Percentiles rank a stretch among this genome's conserved stretches.
phyloP scores from a whole-genome alignment of 2,329 filamentous ascomycete species.

The Diaporthe australafricana region DNA sequence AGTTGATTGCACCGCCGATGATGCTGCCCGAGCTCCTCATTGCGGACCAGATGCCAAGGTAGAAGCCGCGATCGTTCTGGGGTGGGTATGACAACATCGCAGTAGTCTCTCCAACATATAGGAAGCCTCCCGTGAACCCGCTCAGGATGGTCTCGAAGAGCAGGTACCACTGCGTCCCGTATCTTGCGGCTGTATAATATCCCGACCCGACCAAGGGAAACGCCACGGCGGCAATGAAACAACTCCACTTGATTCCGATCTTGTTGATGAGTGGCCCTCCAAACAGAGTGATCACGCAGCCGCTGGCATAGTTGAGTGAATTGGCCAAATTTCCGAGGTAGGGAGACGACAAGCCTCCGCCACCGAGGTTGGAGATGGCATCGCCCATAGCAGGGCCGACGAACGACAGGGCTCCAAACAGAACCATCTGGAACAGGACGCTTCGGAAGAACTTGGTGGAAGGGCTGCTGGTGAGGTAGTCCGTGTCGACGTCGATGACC shows the following conservation, averaged over 20 bases:
- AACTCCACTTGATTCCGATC: slow-evolving; percentile 51
- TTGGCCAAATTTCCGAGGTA: slow-evolving; percentile 34
- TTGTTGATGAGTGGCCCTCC: slow-evolving; percentile 53
- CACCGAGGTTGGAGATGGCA: slow-evolving; percentile 36
- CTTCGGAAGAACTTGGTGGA: slow-evolving; percentile 31
- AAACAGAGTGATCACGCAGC: slow-evolving; percentile 39
- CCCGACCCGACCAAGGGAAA: slow-evolving; percentile 50
- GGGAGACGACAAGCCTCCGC: slow-evolving; percentile 36
- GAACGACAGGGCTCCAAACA: slow-evolving; percentile 35
- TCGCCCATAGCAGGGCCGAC: slow-evolving; percentile 37
- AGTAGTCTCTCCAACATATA: slow-evolving; percentile 50
- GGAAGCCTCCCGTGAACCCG: slow-evolving; percentile 41
- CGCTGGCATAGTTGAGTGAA: slow-evolving; percentile 33
- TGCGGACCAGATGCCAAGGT: slow-evolving; percentile 47
- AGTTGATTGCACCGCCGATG: slow-evolving; percentile 50
- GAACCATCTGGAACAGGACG: slow-evolving; percentile 36
- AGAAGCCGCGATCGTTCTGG: slow-evolving; percentile 48
- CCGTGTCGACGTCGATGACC: slow-evolving; percentile 32
- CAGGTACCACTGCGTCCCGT: slow-evolving; percentile 46
- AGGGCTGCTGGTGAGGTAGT: slow-evolving; percentile 32
- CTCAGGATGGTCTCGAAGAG: slow-evolving; percentile 44
- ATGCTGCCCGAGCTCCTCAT: slow-evolving; percentile 49
- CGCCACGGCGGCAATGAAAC: slow-evolving; percentile 48
- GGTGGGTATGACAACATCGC: slow-evolving; percentile 51
- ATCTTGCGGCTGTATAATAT: slow-evolving; percentile 48